phyloP scores from a whole-genome alignment of 495 filamentous ascomycete genomes.

The Cairneyella variabilis region DNA sequence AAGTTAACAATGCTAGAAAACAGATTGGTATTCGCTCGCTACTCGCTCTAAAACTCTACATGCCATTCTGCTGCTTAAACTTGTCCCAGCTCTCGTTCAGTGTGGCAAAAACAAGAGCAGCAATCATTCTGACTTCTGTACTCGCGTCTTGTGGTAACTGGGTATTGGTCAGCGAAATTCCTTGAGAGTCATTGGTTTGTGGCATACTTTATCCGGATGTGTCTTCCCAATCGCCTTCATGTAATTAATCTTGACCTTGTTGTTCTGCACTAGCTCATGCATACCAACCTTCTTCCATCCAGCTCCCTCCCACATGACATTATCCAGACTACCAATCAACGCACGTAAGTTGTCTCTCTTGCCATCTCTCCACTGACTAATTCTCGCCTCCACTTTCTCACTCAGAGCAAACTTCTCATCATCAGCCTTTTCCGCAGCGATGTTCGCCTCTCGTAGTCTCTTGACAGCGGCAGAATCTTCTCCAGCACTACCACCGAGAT shows the following conservation, averaged over 20 bases:
- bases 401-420: slow-evolving; percentile 88
- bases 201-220: slow-evolving; percentile 93
- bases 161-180: slow-evolving; percentile 14
- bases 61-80: slow-evolving; percentile 85
- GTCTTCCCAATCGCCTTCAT: slow-evolving; percentile 99
- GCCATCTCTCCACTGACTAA: slow-evolving; percentile 76
- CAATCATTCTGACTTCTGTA: slow-evolving; percentile 94
- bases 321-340: slow-evolving; percentile 81
- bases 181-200: background rate
- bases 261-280: slow-evolving; percentile 83
- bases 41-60: too few species aligned
- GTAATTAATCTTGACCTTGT: slow-evolving; percentile 93
- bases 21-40: too few species aligned
- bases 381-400: slow-evolving; percentile 74
- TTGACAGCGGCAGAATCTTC: slow-evolving; percentile 62
- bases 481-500: slow-evolving; percentile 33
- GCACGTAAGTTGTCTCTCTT: slow-evolving; percentile 92
- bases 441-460: slow-evolving; percentile 74
- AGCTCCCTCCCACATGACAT: slow-evolving; percentile 83
- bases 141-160: slow-evolving; percentile 83
- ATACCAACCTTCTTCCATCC: slow-evolving; percentile 97
- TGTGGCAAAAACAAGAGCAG: slow-evolving; percentile 82
- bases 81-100: slow-evolving; percentile 99
- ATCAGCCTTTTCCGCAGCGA: slow-evolving; percentile 76
- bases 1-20: too few species aligned